Base-by-base conservation (phyloP, 2,329 filamentous ascomycete species). In the Dothistroma septosporum region DNA sequence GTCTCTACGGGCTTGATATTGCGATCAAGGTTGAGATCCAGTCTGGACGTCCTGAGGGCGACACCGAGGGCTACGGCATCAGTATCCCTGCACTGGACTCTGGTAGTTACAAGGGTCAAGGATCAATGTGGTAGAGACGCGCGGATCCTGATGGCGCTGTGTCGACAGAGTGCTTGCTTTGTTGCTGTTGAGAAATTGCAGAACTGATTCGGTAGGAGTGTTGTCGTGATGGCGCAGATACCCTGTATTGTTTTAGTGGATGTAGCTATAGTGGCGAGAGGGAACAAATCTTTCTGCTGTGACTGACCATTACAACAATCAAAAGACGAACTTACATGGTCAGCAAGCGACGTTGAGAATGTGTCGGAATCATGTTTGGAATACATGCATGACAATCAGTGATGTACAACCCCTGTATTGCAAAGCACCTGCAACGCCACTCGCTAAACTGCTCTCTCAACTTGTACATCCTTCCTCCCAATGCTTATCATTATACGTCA, bases 11-110 rank as follows among this genome's bases (percentile, higher is more conserved):
- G 0, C 66, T 82, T 6, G 80, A 82, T 67, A 76, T 82, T 4
- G 73, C 74, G 24, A 72, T 81, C n/a, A 67, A 78, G 19, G 79
- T 82, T 0, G 80, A 82, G 72, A 78, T 81, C 60, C 74, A 74
- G 37, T 75, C 75, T 8, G 73, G 69, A 44, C 79, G 80, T 68
- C 65, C 67, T 0, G 74, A 77, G 64, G 80, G 79, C 1, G 68
- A 71, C 33, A 82, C 80, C 19, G 75, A 80, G 64, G 80, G 80
- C 12, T 82, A 82, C 70, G 80, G 80, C 0, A 78, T 82, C 60
- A 76, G 71, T 52, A 77, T 82, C 57, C 79, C 79, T 4, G 79
- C 74, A 22, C 62, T 82, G 44, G 70, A 76, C 35, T 61, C 59
- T 53, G 61, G 57, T 10, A 62, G 62, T 12, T 69, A 69, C 57